Evolutionary conservation across 768 basidiomycete species (phyloP), one percentile per base, ranked within the genome.

Genomic region (Cubamyces sp.): DNA sequence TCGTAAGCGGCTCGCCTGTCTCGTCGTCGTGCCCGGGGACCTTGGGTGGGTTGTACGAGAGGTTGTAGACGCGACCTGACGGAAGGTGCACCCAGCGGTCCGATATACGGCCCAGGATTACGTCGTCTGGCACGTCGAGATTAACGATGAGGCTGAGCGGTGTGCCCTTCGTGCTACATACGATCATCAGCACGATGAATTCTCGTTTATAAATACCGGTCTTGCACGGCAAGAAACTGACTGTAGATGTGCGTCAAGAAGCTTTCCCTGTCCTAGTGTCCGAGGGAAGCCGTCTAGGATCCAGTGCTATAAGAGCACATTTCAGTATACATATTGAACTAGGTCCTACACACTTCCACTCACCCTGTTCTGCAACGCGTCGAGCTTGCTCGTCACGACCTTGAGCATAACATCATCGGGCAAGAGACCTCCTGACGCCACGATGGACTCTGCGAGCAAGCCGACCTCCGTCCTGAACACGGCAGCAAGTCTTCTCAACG

Each of bases 241-340:
- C 90, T 81, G 81, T 54, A 96, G 83, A 74, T 92, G 84, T 19
- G 79, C 77, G 75, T 96, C 90, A 9, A 96, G 81, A 47, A 94
- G 79, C 71, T 85, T 79, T 3, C 89, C 93, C 74, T 96, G 94
- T n/a, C 81, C 84, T 1, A 94, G 76, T 12, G 94, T 96, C 40
- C 94, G 87, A 54, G 95, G 95, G 70, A 96, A 96, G 28, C 95
- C 95, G 66, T 96, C 95, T 46, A 96, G 74, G 65, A 96, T 90
- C 94, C 94, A 96, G 70, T 91, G 88, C 91, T 94, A 63, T 8
- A 59, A 52, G 63, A 12, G 45, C 16, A 40, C 18, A 47, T 9
- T 16, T 39, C 21, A 37, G 34, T 34, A 34, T 34, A 34, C 34
- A 11, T 1, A 34, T 34, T 34, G 1, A 6, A 34, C 34, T 34